Percentiles rank a stretch among this genome's conserved stretches.
phyloP scores from a whole-genome alignment of 176 grass and related monocot genomes.

The Zizania latifolia region DNA sequence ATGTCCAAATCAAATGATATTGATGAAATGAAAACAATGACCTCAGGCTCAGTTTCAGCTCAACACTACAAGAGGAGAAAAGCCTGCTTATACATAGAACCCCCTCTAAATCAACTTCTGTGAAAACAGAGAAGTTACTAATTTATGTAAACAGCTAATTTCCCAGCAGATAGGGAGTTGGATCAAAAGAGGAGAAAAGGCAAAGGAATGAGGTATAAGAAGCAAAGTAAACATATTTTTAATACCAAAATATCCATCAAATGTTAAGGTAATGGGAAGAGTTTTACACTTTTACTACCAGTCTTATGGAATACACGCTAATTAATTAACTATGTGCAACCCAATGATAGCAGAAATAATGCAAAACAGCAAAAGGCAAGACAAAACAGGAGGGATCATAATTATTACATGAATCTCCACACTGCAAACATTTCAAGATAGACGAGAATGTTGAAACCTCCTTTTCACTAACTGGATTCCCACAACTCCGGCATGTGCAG shows the following conservation, averaged over 20 bases:
- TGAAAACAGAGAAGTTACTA: neutral
- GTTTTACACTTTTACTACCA: neutral
- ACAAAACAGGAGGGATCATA: constrained; percentile 1
- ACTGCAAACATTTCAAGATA: constrained; percentile 63
- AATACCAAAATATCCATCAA: neutral
- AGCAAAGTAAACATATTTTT: neutral
- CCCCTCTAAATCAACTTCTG: neutral
- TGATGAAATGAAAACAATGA: neutral
- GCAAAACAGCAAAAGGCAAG: neutral
- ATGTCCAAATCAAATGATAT: neutral
- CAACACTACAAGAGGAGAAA: neutral
- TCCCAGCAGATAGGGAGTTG: neutral
- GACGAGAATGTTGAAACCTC: constrained; percentile 34
- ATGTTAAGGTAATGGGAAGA: neutral
- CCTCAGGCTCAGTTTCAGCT: neutral
- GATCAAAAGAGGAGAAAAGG: neutral
- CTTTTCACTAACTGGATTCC: constrained; percentile 43
- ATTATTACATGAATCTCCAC: constrained; percentile 60
- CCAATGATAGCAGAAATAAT: neutral
- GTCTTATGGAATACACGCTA: neutral
- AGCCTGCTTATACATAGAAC: neutral
- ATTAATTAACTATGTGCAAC: neutral
- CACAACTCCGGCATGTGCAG: constrained; percentile 63
- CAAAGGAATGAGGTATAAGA: neutral
- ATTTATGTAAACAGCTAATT: neutral